Conservation (phyloP, 345 rosid genomes). For the Mercurialis annua region DNA sequence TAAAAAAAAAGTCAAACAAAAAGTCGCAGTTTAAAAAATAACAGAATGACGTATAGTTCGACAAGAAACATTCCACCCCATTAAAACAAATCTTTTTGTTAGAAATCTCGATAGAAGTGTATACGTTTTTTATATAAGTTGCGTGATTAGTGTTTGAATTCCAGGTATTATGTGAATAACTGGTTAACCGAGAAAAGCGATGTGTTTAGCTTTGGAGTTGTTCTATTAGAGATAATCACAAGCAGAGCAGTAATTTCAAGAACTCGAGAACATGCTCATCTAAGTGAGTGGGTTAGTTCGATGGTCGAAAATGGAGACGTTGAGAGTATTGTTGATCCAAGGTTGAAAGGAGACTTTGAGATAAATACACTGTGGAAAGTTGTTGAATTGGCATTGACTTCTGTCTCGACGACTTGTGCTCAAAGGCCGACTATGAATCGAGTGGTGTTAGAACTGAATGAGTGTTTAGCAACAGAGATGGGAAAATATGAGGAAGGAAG, state of each 20-base stretch:
- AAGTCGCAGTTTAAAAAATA: too few relatives aligned
- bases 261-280: background rate
- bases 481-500: background rate
- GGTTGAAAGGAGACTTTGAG: background rate
- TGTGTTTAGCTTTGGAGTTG: background rate
- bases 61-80: too few relatives aligned
- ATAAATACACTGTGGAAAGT: too few relatives aligned
- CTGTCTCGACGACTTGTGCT: background rate
- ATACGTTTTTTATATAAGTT: too few relatives aligned
- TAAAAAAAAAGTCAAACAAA: too few relatives aligned
- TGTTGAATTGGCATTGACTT: slow-evolving; percentile 1
- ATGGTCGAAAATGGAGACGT: background rate
- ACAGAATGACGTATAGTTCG: too few relatives aligned
- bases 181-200: slow-evolving; percentile 40
- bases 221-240: background rate
- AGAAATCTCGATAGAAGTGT: too few relatives aligned
- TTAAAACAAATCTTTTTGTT: too few relatives aligned
- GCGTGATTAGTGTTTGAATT: too few relatives aligned
- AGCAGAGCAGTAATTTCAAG: background rate
- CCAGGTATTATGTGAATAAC: slow-evolving; percentile 35
- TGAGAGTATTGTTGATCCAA: background rate
- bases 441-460: background rate
- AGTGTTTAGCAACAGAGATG: background rate
- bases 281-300: background rate
- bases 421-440: background rate